Base-by-base conservation (phyloP, 768 basidiomycete species). In the Tricholoma flavovirens region DNA sequence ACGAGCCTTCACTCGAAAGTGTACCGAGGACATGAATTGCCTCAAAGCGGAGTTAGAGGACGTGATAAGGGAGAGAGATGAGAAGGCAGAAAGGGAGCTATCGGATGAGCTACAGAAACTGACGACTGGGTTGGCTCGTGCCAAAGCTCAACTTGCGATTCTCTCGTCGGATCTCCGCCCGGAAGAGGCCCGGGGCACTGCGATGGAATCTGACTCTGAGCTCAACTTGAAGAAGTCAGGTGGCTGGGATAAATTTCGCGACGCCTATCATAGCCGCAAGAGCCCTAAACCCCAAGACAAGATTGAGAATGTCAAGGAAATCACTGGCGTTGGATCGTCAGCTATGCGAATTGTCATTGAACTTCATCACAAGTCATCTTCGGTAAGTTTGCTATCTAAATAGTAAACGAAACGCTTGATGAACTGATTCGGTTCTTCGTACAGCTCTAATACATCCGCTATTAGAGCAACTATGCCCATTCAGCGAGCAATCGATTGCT, bases 1-100 rank as follows among this genome's bases (percentile, higher is more conserved):
- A 11, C 12, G 54, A 21, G 21, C 55, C 51, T 12, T 33, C 49
- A 32, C 30, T 49, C 21, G 36, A 54, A 50, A 46, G 30, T 21
- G 51, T 43, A 32, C 54, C 30, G n/a, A 57, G 11, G 59, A 57
- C 42, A 42, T 17, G 40, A 42, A 7, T 9, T 42, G 17, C 3
- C n/a, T 42, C 7, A 42, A 42, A 19, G 40, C 40, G 40, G 40
- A 17, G 19, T n/a, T 60, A 8, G 53, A 51, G 32, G 56, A 60
- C 19, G 32, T 55, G 3, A 42, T 35, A 24, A 49, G 29, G 26
- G 32, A 46, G n/a, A 22, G 54, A 48, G 51, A 57, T 19, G 43
- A 54, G 49, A 60, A 56, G 29, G 35, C 49, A 15, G 21, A 12
- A 17, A 36, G 40, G 17, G 56, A 55, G 15, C 29, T 32, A 5